phyloP scores from a whole-genome alignment of 2,329 filamentous ascomycete species.

The Annulohypoxylon truncatum region DNA sequence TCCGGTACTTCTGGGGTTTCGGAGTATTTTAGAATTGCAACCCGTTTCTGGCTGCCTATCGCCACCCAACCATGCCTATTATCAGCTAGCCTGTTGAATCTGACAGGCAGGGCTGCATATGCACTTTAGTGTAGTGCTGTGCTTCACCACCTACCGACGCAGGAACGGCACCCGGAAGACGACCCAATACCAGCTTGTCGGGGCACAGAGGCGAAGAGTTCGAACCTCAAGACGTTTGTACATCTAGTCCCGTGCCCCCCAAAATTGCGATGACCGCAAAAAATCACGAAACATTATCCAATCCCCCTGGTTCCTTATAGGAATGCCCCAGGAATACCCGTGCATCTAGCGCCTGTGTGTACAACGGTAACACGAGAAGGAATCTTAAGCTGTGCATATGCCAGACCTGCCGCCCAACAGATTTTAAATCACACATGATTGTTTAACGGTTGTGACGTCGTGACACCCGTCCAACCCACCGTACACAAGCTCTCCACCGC shows the following conservation, averaged over 20 bases:
- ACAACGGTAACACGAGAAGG: slow-evolving; percentile 16
- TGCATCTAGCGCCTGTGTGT: slow-evolving; percentile 1
- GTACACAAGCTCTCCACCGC: slow-evolving; percentile 34
- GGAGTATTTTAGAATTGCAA: slow-evolving; percentile 38
- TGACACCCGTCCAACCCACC: slow-evolving; percentile 22
- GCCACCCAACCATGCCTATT: slow-evolving; percentile 21
- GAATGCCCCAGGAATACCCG: slow-evolving; percentile 24
- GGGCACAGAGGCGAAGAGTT: slow-evolving; percentile 12
- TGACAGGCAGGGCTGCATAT: slow-evolving; percentile 28
- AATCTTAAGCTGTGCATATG: slow-evolving; percentile 36
- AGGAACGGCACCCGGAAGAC: slow-evolving; percentile 16
- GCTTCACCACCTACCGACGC: slow-evolving; percentile 23
- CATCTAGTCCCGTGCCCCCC: slow-evolving; percentile 18
- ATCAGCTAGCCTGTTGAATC: slow-evolving; percentile 13
- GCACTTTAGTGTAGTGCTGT: slow-evolving; percentile 13
- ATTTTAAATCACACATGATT: slow-evolving; percentile 18
- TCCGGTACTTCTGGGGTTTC: slow-evolving; percentile 34
- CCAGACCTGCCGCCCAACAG: slow-evolving; percentile 26
- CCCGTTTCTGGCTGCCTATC: slow-evolving; percentile 28
- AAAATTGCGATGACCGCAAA: slow-evolving; percentile 24
- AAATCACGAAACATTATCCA: slow-evolving; percentile 34
- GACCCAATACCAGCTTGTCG: slow-evolving; percentile 31
- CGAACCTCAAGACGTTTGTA: slow-evolving; percentile 1
- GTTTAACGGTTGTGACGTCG: slow-evolving; percentile 27
- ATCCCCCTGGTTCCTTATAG: slow-evolving; percentile 30